Conservation (phyloP, 2,329 filamentous ascomycete genomes). For the Chaetothyriales sp. region DNA sequence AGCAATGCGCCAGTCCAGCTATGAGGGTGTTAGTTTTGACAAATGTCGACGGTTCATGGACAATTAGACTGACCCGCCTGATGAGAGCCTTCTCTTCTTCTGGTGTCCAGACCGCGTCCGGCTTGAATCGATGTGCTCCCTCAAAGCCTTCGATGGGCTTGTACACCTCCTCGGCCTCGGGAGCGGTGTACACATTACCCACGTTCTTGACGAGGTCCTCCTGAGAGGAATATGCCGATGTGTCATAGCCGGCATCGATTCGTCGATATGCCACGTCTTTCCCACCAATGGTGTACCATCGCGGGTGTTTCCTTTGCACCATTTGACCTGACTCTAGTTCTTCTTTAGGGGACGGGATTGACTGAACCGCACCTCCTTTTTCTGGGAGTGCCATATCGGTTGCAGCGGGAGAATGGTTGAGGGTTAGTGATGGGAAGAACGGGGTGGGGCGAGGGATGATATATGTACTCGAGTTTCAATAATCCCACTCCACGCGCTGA, state of each 20-base stretch:
- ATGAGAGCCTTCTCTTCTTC: slow-evolving; percentile 18
- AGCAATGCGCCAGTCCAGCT: slow-evolving; percentile 19
- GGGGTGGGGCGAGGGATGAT: not conserved
- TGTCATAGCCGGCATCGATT: slow-evolving; percentile 7
- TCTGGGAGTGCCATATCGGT: not conserved
- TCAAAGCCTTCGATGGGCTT: slow-evolving; percentile 23
- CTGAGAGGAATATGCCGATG: slow-evolving; percentile 7
- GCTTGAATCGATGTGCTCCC: slow-evolving; percentile 30
- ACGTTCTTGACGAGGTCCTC: slow-evolving; percentile 10
- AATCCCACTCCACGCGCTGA: not conserved
- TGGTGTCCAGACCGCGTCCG: slow-evolving; percentile 15
- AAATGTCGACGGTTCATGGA: slow-evolving; percentile 18
- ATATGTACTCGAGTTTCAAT: not conserved
- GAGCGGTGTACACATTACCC: slow-evolving; percentile 10
- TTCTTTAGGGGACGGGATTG: not conserved
- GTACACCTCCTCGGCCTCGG: slow-evolving; percentile 12
- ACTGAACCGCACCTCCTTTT: not conserved
- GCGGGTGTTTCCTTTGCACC: not conserved
- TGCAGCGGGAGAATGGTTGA: not conserved
- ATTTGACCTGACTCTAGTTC: not conserved
- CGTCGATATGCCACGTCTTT: slow-evolving; percentile 10
- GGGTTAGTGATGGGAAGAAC: not conserved
- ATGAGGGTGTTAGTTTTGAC: slow-evolving; percentile 4
- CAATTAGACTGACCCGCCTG: slow-evolving; percentile 5
- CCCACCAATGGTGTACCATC: slow-evolving; percentile 11